Conservation (phyloP, 768 basidiomycete species). For the Hygrocybe coccinea region DNA sequence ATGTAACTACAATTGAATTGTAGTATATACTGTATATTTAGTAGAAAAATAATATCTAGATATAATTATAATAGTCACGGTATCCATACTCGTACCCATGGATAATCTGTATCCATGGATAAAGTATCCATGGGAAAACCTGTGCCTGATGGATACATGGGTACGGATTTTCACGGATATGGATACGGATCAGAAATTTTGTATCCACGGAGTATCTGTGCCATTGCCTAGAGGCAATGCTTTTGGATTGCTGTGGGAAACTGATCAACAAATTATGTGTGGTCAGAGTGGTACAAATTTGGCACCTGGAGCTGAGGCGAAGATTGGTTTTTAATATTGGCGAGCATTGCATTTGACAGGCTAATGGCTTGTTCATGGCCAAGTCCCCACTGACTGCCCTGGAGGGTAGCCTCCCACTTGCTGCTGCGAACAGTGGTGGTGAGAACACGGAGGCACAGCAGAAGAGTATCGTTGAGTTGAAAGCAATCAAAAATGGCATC, state of each 20-base stretch:
- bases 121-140: too few species aligned
- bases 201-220: too few species aligned
- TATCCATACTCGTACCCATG: too few species aligned
- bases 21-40: too few species aligned
- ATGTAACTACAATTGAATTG: too few species aligned
- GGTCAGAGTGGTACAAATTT: background rate
- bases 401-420: constrained; percentile 2
- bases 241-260: background rate
- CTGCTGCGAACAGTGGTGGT: background rate
- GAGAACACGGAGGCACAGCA: background rate
- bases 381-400: background rate
- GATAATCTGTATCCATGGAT: too few species aligned
- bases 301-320: background rate
- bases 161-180: too few species aligned
- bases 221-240: background rate
- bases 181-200: too few species aligned
- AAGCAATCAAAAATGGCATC: background rate
- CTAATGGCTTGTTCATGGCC: background rate
- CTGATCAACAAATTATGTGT: background rate
- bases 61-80: too few species aligned
- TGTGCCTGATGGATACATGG: too few species aligned
- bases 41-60: too few species aligned
- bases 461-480: background rate
- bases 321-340: background rate
- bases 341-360: background rate